phyloP scores from a whole-genome alignment of 2,329 filamentous ascomycete genomes.

The Epichloe sp. region DNA sequence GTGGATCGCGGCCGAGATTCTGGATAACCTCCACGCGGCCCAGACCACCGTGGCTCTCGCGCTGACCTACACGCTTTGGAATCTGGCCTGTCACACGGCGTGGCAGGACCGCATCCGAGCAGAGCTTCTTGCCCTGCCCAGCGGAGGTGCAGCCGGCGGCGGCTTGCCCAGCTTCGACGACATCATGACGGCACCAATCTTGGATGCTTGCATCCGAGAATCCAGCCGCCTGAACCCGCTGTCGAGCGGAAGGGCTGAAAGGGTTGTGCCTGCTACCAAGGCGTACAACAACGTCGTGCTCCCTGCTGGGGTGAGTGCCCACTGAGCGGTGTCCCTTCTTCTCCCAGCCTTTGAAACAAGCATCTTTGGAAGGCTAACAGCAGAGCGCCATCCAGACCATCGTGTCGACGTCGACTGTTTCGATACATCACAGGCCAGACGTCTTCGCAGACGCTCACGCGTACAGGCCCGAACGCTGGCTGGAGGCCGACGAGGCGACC shows the following conservation, averaged over 20 bases:
- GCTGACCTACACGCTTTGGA: constrained; percentile 4
- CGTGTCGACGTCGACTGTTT: constrained; percentile 4
- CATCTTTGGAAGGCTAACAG: not conserved
- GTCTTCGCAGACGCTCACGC: not conserved
- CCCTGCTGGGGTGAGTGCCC: constrained; percentile 1
- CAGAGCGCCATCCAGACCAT: not conserved
- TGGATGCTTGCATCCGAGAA: constrained; percentile 4
- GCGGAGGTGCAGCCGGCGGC: not conserved
- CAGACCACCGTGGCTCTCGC: constrained; percentile 3
- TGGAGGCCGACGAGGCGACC: constrained; percentile 2
- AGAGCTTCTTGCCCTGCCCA: constrained; percentile 1
- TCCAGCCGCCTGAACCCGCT: not conserved
- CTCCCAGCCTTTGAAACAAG: not conserved
- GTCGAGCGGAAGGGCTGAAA: constrained; percentile 4
- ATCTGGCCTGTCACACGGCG: not conserved
- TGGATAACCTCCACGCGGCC: constrained; percentile 5
- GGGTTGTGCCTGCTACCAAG: constrained; percentile 1
- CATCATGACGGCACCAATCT: constrained; percentile 1
- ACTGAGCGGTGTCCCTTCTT: too few relatives aligned
- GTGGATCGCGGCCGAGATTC: constrained; percentile 3
- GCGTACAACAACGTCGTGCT: constrained; percentile 1
- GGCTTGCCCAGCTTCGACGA: constrained; percentile 1
- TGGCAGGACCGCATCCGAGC: constrained; percentile 1
- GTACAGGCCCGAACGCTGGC: constrained; percentile 3
- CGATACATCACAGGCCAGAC: constrained; percentile 1